Evolutionary conservation across 2,329 filamentous ascomycete species (phyloP).

Genomic region (Paraphaeosphaeria sporulosa): DNA sequence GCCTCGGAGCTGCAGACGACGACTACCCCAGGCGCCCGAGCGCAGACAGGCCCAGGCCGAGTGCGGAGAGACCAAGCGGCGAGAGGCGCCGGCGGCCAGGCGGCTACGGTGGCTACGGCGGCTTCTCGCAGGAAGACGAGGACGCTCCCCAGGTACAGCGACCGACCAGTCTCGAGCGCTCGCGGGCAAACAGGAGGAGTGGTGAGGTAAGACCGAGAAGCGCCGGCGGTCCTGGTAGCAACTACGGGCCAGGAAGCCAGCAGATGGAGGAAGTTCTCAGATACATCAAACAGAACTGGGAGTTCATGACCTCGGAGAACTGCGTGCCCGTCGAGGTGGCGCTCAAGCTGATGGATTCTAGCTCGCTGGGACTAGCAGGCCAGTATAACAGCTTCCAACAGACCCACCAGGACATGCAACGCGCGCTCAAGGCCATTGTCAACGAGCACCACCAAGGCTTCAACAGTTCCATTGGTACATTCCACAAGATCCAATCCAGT

Average conservation of each 20-base stretch:
- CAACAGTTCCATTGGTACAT: constrained; percentile 98
- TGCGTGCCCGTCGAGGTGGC: constrained; percentile 94
- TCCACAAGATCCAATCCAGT: constrained; percentile 96
- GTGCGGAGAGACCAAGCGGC: constrained; percentile 26
- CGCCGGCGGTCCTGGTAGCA: constrained; percentile 34
- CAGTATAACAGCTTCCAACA: constrained; percentile 85
- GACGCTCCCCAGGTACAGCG: constrained; percentile 42
- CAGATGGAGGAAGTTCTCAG: constrained; percentile 70
- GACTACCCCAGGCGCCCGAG: constrained; percentile 22
- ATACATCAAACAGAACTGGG: constrained; percentile 88
- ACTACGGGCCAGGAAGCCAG: constrained; percentile 50
- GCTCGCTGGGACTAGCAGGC: constrained; percentile 89
- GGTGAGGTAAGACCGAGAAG: constrained; percentile 46
- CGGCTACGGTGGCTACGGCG: constrained; percentile 53
- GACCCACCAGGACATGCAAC: constrained; percentile 88
- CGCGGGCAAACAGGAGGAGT: constrained; percentile 23
- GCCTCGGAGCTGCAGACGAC: constrained; percentile 37
- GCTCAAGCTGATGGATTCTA: constrained; percentile 92
- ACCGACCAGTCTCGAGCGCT: constrained; percentile 53
- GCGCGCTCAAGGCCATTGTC: constrained; percentile 90
- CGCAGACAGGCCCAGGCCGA: constrained; percentile 18
- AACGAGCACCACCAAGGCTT: constrained; percentile 98
- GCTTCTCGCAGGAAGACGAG: constrained; percentile 27
- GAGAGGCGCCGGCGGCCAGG: constrained; percentile 47
- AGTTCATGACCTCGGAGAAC: constrained; percentile 85